phyloP scores from a whole-genome alignment of 108 stramenopile genomes.

The Conticribra guillardii region DNA sequence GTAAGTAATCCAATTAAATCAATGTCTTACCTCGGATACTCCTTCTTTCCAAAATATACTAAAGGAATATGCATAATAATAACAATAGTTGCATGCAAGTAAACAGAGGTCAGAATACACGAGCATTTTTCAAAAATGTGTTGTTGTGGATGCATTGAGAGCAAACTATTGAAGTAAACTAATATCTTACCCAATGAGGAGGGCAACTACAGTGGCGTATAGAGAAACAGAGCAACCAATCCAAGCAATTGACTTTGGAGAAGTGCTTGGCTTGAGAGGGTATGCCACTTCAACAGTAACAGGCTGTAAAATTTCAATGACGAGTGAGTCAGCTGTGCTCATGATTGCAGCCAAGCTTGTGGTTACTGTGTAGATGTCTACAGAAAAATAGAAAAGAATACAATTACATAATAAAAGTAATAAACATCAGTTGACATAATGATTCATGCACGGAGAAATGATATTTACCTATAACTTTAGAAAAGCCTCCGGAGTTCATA shows the following conservation, averaged over 20 bases:
- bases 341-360: constrained; percentile 52
- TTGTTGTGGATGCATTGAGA: too few species aligned
- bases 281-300: constrained; percentile 40
- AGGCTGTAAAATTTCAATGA: constrained; percentile 49
- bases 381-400: constrained; percentile 36
- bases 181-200: background rate
- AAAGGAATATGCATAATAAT: too few species aligned
- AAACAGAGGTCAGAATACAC: too few species aligned
- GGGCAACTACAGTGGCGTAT: constrained; percentile 4
- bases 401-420: too few species aligned
- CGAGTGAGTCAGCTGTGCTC: constrained; percentile 54
- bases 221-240: constrained; percentile 33
- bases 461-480: constrained; percentile 13
- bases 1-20: too few species aligned
- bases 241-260: constrained; percentile 12
- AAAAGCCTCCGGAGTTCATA: constrained; percentile 32
- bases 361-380: constrained; percentile 30
- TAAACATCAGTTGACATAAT: too few species aligned
- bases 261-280: constrained; percentile 5
- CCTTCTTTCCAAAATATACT: background rate
- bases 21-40: background rate
- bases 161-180: too few species aligned
- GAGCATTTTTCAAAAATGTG: too few species aligned
- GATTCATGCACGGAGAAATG: too few species aligned
- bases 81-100: too few species aligned